These are phyloP conservation scores for Ramaria rubella DNA, from an alignment of 768 basidiomycete species.

Conservation along the genomic window DNA sequence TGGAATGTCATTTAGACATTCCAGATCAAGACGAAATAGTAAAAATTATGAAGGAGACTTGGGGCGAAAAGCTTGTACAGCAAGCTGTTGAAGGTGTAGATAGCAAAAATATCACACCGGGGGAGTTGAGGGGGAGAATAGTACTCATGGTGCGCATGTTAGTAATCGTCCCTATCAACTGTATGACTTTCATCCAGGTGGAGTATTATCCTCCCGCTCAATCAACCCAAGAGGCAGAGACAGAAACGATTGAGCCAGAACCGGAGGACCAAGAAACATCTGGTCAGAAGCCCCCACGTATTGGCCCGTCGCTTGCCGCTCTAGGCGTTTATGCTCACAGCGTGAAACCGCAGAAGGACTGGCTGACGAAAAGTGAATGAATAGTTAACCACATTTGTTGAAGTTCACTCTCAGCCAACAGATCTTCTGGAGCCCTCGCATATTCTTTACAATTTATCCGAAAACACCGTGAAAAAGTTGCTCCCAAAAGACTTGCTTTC, in stretches of 20 bases:
- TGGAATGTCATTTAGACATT: slow-evolving; percentile 55
- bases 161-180: neutral
- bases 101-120: slow-evolving; percentile 35
- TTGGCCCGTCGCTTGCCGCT: slow-evolving; percentile 45
- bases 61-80: slow-evolving; percentile 47
- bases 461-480: slow-evolving; percentile 38
- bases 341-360: slow-evolving; percentile 51
- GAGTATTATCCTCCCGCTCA: slow-evolving; percentile 44
- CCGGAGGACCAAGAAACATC: neutral
- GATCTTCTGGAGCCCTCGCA: slow-evolving; percentile 39
- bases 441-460: slow-evolving; percentile 56
- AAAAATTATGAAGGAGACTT: slow-evolving; percentile 40
- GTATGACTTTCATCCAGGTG: slow-evolving; percentile 30
- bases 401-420: slow-evolving; percentile 13
- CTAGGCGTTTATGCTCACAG: slow-evolving; percentile 57
- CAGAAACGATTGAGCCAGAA: neutral
- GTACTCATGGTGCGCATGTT: slow-evolving; percentile 46
- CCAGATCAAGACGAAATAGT: slow-evolving; percentile 48
- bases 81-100: slow-evolving; percentile 32
- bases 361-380: slow-evolving; percentile 37
- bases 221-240: slow-evolving; percentile 1
- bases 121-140: slow-evolving; percentile 45
- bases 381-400: neutral
- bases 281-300: slow-evolving; percentile 21
- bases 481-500: slow-evolving; percentile 19